These are phyloP conservation scores for Melampsora americana DNA, from an alignment of 1,284 basidiomycete genomes.

Conservation along the genomic window DNA sequence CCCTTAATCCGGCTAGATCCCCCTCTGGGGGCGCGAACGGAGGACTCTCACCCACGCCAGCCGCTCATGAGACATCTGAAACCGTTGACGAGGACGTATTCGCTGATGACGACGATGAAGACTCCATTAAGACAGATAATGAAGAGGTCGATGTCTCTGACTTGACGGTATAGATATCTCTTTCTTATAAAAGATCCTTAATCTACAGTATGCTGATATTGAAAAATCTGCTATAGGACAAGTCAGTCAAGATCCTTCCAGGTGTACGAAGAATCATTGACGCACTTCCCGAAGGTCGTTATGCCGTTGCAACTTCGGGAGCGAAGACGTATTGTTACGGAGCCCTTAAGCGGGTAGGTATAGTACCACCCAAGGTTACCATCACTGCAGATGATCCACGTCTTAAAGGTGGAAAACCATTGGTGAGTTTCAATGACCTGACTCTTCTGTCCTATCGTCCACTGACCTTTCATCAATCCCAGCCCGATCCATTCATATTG, in stretches of 20 bases:
- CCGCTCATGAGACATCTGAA: constrained; percentile 54
- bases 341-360: constrained; percentile 69
- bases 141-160: constrained; percentile 60
- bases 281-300: constrained; percentile 66
- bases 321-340: constrained; percentile 68
- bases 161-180: constrained; percentile 46
- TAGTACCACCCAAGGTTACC: constrained; percentile 67
- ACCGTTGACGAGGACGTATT: constrained; percentile 53
- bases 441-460: constrained; percentile 29
- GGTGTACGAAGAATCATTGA: constrained; percentile 68
- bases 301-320: constrained; percentile 72
- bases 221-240: constrained; percentile 44
- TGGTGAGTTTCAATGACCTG: constrained; percentile 47
- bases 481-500: constrained; percentile 71
- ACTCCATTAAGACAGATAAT: constrained; percentile 47
- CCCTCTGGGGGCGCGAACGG: not conserved
- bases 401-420: constrained; percentile 54
- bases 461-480: constrained; percentile 46
- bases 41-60: not conserved
- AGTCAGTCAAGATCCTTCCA: constrained; percentile 65
- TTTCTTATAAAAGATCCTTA: constrained; percentile 38
- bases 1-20: constrained; percentile 54
- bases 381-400: constrained; percentile 72
- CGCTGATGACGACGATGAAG: constrained; percentile 64
- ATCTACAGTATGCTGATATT: not conserved